Evolutionary conservation across 176 grass and related monocot genomes (phyloP), one percentile per base, ranked within the genome.

Genomic region (Themeda triandra): DNA sequence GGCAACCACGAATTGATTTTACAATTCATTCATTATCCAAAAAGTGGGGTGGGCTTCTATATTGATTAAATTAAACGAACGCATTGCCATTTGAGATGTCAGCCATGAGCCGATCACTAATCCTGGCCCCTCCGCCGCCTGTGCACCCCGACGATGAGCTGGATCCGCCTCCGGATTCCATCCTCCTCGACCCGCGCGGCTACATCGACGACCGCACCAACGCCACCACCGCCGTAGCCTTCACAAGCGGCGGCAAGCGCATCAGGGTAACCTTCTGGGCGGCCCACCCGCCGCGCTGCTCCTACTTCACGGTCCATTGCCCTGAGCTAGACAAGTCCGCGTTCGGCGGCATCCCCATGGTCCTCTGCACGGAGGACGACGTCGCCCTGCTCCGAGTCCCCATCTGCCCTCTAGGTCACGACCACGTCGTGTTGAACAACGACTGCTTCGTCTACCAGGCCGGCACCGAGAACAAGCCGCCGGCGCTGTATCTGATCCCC

Each of bases 361-460:
- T 83, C 40, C 13, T 83, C 56, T 18, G 0, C 48, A 67, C 77
- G 77, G 12, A 24, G 41, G 41, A 46, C 19, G 62, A 15, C 63
- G 5, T 80, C 28, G 37, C 13, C 31, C 1, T 81, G 23, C 69
- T 83, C 15, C 42, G 12, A 10, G 33, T 39, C 33, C 45, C 67
- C 2, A 17, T 60, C 33, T 28, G 49, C 67, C 14, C 3, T 28
- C 49, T 8, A 0, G 0, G 1, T 29, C 0, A 5, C 5, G 1
- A 14, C 14, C 1, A 4, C 5, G 4, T 15, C 27, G 0, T 13
- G 24, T 0, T 2, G 2, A 0, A 17, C 30, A 25, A 53, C 29
- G 10, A 33, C 35, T 13, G 13, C 10, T 29, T 41, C 51, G 35
- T 71, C n/a, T 28, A 39, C 0, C 67, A 8, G 1, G 35, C 53